phyloP scores from a whole-genome alignment of 345 rosid species.

The Psidium guajava region DNA sequence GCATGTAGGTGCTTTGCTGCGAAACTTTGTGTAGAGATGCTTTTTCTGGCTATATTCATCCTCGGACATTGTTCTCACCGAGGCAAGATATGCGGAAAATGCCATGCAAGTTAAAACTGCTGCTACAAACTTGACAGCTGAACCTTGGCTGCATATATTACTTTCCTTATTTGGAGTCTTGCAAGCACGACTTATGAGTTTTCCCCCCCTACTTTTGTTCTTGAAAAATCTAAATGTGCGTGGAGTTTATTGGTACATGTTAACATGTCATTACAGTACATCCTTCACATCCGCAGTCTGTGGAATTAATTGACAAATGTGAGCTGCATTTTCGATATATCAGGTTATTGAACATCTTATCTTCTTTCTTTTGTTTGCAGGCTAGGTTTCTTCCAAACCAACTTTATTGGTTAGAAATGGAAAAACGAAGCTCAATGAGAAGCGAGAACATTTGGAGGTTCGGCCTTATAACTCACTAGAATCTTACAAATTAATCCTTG shows the following conservation, averaged over 20 bases:
- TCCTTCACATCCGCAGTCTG: background rate
- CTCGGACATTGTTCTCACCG: background rate
- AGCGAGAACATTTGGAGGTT: background rate
- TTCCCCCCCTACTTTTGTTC: background rate
- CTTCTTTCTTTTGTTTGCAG: background rate
- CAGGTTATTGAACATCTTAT: background rate
- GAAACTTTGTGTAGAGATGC: background rate
- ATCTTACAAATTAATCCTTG: background rate
- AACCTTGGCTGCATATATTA: background rate
- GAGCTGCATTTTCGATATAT: background rate
- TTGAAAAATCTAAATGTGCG: background rate
- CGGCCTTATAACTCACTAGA: background rate
- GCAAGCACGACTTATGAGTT: background rate
- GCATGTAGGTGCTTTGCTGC: background rate
- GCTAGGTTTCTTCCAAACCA: background rate
- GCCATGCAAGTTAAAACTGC: background rate
- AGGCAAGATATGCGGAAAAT: background rate
- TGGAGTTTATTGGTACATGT: background rate
- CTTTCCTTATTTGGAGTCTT: background rate
- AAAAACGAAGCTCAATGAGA: background rate
- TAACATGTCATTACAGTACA: background rate
- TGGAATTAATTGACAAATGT: background rate
- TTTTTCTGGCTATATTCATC: background rate
- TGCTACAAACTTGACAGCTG: background rate
- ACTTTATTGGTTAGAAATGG: background rate